These are phyloP conservation scores for Sugiyamaella novakii DNA, from an alignment of 1,139 yeast species.

Conservation along the genomic window DNA sequence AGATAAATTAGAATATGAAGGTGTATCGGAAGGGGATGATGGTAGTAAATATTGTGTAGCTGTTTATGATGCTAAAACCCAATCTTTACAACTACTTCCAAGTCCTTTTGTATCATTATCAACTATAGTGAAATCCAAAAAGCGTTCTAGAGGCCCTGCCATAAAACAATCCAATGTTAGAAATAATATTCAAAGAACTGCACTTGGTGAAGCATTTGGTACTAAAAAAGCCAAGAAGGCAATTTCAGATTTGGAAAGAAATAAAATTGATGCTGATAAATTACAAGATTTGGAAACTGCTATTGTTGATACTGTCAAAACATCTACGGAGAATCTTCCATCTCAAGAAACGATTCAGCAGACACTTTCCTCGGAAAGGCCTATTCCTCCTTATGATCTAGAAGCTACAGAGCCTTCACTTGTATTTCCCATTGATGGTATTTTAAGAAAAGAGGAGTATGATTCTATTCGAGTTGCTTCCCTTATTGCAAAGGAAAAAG, in stretches of 20 bases:
- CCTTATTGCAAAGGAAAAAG: conserved; percentile 54
- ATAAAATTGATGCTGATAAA: conserved; percentile 81
- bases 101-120: conserved; percentile 59
- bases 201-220: conserved; percentile 95
- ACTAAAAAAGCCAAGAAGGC: conserved; percentile 95
- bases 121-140: conserved; percentile 46
- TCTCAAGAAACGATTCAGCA: conserved; percentile 60
- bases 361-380: conserved; percentile 64
- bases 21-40: conserved; percentile 49
- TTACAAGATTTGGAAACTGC: conserved; percentile 74
- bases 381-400: conserved; percentile 75
- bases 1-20: conserved; percentile 71
- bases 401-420: conserved; percentile 82
- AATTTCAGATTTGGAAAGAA: conserved; percentile 75
- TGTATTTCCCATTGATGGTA: conserved; percentile 69
- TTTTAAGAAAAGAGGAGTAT: conserved; percentile 72
- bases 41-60: conserved; percentile 58
- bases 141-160: conserved; percentile 57
- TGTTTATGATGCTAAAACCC: conserved; percentile 62
- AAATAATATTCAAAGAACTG: conserved; percentile 67
- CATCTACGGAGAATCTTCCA: conserved; percentile 72
- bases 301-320: conserved; percentile 77
- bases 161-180: conserved; percentile 46
- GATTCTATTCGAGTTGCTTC: conserved; percentile 59
- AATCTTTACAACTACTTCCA: conserved; percentile 61